phyloP scores from a whole-genome alignment of 441 rosid species.

The Populus trichocarpa region DNA sequence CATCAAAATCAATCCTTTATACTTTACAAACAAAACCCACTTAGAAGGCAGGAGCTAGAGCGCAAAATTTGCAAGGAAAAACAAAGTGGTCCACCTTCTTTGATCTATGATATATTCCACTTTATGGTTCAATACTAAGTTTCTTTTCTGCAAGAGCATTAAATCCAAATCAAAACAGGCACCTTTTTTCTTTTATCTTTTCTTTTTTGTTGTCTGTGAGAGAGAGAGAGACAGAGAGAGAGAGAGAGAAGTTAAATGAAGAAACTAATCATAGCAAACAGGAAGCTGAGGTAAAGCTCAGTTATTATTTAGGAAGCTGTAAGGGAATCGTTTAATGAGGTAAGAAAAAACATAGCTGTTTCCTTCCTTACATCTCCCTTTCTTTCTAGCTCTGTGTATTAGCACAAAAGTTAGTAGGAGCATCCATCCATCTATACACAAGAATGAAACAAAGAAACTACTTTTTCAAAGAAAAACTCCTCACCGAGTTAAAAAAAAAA shows the following conservation, averaged over 20 bases:
- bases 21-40: conserved; percentile 4
- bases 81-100: conserved; percentile 29
- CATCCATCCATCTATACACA: conserved; percentile 11
- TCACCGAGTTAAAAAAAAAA: conserved; percentile 12
- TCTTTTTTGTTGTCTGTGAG: neutral
- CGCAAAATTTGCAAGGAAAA: conserved; percentile 19
- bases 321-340: conserved; percentile 54
- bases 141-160: conserved; percentile 22
- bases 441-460: conserved; percentile 30
- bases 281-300: conserved; percentile 44
- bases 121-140: conserved; percentile 29
- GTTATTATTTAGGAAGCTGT: conserved; percentile 33
- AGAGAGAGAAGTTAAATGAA: conserved; percentile 23
- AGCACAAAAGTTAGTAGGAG: neutral
- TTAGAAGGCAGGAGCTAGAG: conserved; percentile 18
- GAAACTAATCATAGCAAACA: conserved; percentile 46
- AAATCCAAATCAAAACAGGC: conserved; percentile 27
- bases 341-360: conserved; percentile 34
- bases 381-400: conserved; percentile 29
- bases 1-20: conserved; percentile 24
- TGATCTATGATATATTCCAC: conserved; percentile 24
- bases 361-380: conserved; percentile 20
- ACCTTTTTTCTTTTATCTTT: conserved; percentile 1
- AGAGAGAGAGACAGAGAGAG: neutral
- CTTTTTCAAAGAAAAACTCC: conserved; percentile 34